Conservation (phyloP, 202 grass and related monocot species). For the Bolboschoenoplectus hybrid region DNA sequence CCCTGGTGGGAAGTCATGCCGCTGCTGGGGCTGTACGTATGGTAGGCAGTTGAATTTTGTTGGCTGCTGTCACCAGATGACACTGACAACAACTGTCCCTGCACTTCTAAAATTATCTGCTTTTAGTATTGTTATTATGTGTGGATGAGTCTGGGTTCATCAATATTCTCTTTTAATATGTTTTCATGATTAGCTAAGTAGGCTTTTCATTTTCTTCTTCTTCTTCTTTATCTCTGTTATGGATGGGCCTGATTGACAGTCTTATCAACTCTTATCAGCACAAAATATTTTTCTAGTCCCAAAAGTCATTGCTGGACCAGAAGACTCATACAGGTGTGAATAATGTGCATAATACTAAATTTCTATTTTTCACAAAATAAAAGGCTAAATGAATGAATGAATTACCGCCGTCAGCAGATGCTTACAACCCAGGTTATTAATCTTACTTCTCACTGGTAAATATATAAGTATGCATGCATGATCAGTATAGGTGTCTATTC, state of each 20-base stretch:
- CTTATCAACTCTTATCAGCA: neutral
- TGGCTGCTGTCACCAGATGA: slow-evolving; percentile 63
- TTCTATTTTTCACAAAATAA: neutral
- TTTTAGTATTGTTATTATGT: slow-evolving; percentile 29
- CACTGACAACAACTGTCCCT: slow-evolving; percentile 58
- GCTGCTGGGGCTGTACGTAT: slow-evolving; percentile 46
- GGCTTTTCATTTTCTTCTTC: neutral
- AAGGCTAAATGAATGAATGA: neutral
- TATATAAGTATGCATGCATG: no score
- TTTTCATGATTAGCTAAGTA: neutral
- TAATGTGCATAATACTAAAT: neutral
- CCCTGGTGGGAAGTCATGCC: slow-evolving; percentile 64
- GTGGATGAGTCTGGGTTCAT: neutral
- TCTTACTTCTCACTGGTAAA: no score
- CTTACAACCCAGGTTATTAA: neutral
- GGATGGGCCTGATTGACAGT: neutral
- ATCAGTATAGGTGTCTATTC: neutral
- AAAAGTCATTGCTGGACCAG: slow-evolving; percentile 15
- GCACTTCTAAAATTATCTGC: slow-evolving; percentile 44
- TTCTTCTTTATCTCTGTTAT: neutral
- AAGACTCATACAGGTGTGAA: neutral
- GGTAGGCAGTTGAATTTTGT: slow-evolving; percentile 59
- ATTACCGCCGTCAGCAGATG: neutral
- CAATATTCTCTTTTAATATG: slow-evolving; percentile 2
- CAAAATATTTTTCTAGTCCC: neutral